Base-by-base conservation (phyloP, 257 asterid species). In the Sherardia arvensis region DNA sequence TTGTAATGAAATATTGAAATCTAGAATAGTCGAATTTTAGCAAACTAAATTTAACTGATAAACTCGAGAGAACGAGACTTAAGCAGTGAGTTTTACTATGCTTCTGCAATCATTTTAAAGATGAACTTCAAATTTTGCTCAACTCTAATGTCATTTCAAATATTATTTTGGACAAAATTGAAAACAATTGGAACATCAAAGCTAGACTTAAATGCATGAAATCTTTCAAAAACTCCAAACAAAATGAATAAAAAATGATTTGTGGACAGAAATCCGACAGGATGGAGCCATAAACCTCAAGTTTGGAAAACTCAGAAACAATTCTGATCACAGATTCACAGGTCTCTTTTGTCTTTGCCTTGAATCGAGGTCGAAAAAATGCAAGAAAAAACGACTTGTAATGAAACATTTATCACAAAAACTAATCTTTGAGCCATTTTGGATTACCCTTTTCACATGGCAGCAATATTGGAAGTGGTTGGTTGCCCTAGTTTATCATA, bases 371-470 rank as follows among this genome's bases (percentile, higher is more conserved):
- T 53, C 28, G 59, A 53, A 53, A 47, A n/a, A 49, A 20, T 49
- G 56, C 23, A 49, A 2, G 27, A 49, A 49, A 49, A 49, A 49
- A 49, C 14, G 23, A 49, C 23, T n/a, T 49, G 20, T 18, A n/a
- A 20, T 49, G 21, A 43, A 43, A 15, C 51, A 43, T 43, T 43
- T 43, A 43, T 43, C 51, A 43, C 51, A 15, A 17, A 15, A 17
- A 3, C 51, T 43, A 20, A 48, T n/a, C 20, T 10, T 43, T 49
- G 56, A 20, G 12, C 56, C 56, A 49, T 7, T 15, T 18, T 56
- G 8, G 29, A 55, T 6, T 45, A 4, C 66, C 66, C 61, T 53
- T 25, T 53, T 71, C 74, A 70, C 66, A 40, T 66, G 78, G 76
- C 82, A 62, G 26, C 56, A 49, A n/a, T 49, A 49, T 20, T 18